Conservation (phyloP, 257 asterid species). For the Vinca minor region DNA sequence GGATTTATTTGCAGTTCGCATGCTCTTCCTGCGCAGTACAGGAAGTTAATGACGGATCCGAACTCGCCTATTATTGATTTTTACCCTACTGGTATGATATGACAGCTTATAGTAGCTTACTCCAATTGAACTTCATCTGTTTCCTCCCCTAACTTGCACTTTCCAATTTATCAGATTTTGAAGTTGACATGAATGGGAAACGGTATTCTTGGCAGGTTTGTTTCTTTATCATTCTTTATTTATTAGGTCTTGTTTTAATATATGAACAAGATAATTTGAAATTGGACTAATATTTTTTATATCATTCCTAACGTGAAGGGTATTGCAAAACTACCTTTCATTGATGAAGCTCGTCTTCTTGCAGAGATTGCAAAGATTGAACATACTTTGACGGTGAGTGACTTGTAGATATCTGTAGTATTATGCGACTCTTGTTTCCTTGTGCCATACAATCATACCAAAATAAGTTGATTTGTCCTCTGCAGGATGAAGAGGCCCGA, state of each 20-base stretch:
- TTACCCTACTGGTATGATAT: constrained; percentile 70
- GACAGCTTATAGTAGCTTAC: constrained; percentile 1
- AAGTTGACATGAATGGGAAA: constrained; percentile 94
- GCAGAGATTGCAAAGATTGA: constrained; percentile 82
- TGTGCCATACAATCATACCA: background rate
- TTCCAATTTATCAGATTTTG: constrained; percentile 57
- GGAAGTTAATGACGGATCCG: constrained; percentile 88
- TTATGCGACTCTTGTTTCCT: background rate
- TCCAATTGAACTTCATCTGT: constrained; percentile 7
- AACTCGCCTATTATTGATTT: constrained; percentile 86
- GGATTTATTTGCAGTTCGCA: constrained; percentile 61
- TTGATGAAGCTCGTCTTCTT: constrained; percentile 84
- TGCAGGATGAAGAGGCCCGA: constrained; percentile 84
- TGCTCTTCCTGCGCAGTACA: constrained; percentile 80
- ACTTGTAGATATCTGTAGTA: too few species aligned
- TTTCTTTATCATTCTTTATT: too few species aligned
- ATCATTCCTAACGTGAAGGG: constrained; percentile 44
- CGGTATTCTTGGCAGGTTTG: constrained; percentile 85
- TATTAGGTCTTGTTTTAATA: background rate
- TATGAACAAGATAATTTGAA: background rate
- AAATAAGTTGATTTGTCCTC: constrained; percentile 11
- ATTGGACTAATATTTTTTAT: constrained; percentile 1
- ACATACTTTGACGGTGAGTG: constrained; percentile 76
- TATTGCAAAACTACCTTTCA: constrained; percentile 89
- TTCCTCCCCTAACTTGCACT: constrained; percentile 6